Evolutionary conservation across 2,329 filamentous ascomycete genomes (phyloP).

Genomic region (Hypoxylon sp.): DNA sequence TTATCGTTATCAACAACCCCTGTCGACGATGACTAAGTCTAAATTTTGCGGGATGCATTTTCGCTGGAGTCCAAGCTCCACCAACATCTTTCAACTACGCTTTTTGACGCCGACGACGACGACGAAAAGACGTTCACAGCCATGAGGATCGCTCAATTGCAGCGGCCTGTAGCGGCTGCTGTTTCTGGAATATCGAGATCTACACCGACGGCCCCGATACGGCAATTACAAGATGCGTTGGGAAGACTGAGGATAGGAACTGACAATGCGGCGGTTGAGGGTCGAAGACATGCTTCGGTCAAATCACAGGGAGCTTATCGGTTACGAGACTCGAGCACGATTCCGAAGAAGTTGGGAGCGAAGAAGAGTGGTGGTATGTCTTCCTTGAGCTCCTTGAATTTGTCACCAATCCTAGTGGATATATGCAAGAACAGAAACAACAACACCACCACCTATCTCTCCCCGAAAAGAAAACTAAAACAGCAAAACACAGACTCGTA

Average conservation of each 20-base stretch:
- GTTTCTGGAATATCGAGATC: constrained; percentile 41
- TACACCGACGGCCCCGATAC: constrained; percentile 42
- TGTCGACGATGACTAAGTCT: constrained; percentile 49
- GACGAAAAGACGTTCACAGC: constrained; percentile 30
- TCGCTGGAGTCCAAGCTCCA: constrained; percentile 3
- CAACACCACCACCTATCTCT: no score
- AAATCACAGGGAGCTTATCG: constrained; percentile 76
- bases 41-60: constrained; percentile 50
- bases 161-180: constrained; percentile 53
- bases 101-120: constrained; percentile 21
- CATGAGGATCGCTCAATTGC: constrained; percentile 56
- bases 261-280: constrained; percentile 54
- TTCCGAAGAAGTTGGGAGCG: constrained; percentile 86
- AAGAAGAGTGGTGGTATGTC: constrained; percentile 86
- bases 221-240: constrained; percentile 48
- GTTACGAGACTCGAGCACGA: constrained; percentile 65
- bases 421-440: neutral
- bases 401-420: neutral
- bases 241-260: constrained; percentile 44
- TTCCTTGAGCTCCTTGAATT: neutral
- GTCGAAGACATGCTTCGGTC: constrained; percentile 64
- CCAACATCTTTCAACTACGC: constrained; percentile 15
- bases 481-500: constrained; percentile 74
- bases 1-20: constrained; percentile 39
- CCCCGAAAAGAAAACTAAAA: constrained; percentile 17